Evolutionary conservation across 2,329 filamentous ascomycete genomes (phyloP).

Genomic region (Diaporthe aspalathi): DNA sequence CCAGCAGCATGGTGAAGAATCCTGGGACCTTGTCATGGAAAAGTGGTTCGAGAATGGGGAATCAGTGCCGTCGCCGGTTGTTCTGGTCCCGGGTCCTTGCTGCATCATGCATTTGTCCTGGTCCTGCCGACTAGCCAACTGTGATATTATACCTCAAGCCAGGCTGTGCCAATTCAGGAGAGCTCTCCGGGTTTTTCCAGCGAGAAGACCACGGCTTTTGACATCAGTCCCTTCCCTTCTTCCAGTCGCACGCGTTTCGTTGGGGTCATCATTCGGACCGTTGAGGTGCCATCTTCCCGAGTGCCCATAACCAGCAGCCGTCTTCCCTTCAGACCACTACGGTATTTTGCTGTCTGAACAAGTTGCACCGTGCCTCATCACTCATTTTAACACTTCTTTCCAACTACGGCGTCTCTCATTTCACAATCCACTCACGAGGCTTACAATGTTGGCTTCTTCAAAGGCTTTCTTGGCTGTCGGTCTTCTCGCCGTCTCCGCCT

Average conservation of each 20-base stretch:
- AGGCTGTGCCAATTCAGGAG: not conserved
- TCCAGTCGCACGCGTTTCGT: not conserved
- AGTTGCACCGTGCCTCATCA: not conserved
- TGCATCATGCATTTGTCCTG: slow-evolving; percentile 1
- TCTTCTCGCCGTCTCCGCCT: slow-evolving; percentile 1
- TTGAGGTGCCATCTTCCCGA: not conserved
- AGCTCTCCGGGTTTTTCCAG: slow-evolving; percentile 2
- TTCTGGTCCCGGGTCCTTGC: not conserved
- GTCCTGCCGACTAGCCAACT: not conserved
- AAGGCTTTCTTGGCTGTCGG: slow-evolving; percentile 4
- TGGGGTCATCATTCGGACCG: not conserved
- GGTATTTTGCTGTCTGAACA: not conserved
- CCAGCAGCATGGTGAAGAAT: not conserved
- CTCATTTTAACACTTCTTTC: not conserved
- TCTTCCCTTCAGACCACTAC: not conserved
- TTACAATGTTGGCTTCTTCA: slow-evolving; percentile 10
- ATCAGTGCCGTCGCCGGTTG: not conserved
- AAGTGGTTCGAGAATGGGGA: not conserved
- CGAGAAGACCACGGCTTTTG: not conserved
- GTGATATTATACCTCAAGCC: slow-evolving; percentile 6
- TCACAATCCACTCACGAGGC: not conserved
- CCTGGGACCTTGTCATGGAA: not conserved
- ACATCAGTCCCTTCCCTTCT: slow-evolving; percentile 4
- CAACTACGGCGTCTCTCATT: slow-evolving; percentile 6
- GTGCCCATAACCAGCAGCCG: not conserved